phyloP scores from a whole-genome alignment of 2,329 filamentous ascomycete genomes.

The Talaromyces rugulosus region DNA sequence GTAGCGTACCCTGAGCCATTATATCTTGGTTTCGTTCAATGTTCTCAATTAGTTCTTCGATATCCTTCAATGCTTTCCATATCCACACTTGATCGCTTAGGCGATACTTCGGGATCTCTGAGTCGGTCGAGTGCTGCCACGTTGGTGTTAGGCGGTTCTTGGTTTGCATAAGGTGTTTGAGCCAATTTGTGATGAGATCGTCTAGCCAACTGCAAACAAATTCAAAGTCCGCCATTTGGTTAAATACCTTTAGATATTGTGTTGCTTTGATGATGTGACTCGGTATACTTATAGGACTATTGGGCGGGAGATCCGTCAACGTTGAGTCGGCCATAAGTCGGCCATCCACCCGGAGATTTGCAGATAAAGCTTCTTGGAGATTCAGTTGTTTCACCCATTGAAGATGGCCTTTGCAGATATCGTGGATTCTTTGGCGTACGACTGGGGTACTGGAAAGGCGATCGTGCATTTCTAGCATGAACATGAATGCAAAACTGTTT shows the following conservation, averaged over 20 bases:
- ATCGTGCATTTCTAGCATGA: conserved; percentile 16
- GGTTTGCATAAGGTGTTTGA: conserved; percentile 6
- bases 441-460: background rate
- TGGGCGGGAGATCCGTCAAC: conserved; percentile 11
- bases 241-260: conserved; percentile 13
- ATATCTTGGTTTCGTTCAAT: conserved; percentile 1
- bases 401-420: conserved; percentile 15
- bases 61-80: conserved; percentile 14
- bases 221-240: conserved; percentile 4
- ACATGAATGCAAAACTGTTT: conserved; percentile 16
- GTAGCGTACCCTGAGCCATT: conserved; percentile 3
- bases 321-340: background rate
- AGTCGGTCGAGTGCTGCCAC: conserved; percentile 14
- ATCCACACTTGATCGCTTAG: conserved; percentile 18
- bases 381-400: conserved; percentile 7
- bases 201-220: conserved; percentile 15
- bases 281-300: conserved; percentile 14
- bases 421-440: conserved; percentile 8
- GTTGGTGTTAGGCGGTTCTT: conserved; percentile 15
- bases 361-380: conserved; percentile 8
- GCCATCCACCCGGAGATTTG: conserved; percentile 15
- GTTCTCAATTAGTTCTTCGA: conserved; percentile 13
- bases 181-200: conserved; percentile 9
- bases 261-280: conserved; percentile 17
- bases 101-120: conserved; percentile 16